Evolutionary conservation across 306 rosid genomes (phyloP).

Genomic region (Casuarina glauca): DNA sequence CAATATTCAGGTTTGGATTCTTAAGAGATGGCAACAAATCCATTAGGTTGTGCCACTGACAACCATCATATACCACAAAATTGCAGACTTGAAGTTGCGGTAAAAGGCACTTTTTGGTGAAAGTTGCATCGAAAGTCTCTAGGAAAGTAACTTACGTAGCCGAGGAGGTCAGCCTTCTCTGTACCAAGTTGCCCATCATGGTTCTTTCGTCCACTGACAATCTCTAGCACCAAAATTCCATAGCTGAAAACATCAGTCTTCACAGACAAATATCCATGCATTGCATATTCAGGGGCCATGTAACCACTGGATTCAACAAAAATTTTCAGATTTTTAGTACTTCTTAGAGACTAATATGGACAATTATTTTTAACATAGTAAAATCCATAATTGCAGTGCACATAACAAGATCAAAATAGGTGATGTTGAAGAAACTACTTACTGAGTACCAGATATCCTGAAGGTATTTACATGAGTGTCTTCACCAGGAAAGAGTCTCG

Average conservation of each 20-base stretch:
- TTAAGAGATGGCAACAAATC: not conserved
- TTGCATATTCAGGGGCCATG: constrained; percentile 92
- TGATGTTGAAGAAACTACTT: constrained; percentile 45
- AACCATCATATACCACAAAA: not conserved
- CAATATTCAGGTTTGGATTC: not conserved
- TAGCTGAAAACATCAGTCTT: constrained; percentile 89
- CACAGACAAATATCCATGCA: constrained; percentile 82
- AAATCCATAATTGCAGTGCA: no score
- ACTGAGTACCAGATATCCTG: constrained; percentile 88
- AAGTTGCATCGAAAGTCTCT: not conserved
- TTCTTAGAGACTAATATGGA: not conserved
- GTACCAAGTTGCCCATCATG: constrained; percentile 40
- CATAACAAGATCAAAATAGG: constrained; percentile 6
- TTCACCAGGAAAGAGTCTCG: constrained; percentile 91
- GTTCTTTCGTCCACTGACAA: constrained; percentile 84
- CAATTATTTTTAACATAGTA: not conserved
- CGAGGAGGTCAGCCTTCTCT: constrained; percentile 74
- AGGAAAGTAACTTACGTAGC: constrained; percentile 55
- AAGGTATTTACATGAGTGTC: constrained; percentile 83
- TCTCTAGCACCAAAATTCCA: constrained; percentile 79
- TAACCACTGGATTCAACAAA: constrained; percentile 65
- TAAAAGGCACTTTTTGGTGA: not conserved
- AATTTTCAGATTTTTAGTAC: not conserved
- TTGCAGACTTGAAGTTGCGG: not conserved
- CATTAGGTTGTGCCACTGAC: not conserved